Conservation (phyloP, 345 rosid species). For the Euphorbia tirucalli region DNA sequence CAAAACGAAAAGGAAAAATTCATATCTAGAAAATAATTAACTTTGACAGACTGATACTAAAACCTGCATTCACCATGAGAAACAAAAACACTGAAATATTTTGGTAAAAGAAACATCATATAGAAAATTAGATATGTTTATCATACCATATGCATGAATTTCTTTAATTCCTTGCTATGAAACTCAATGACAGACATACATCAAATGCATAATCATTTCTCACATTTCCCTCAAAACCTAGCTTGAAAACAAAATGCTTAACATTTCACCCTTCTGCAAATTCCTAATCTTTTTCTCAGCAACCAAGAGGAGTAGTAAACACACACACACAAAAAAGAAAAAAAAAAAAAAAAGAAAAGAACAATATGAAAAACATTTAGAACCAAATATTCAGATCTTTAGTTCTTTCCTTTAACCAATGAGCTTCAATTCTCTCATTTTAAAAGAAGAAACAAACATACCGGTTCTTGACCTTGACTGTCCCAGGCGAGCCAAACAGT, state of each 20-base stretch:
- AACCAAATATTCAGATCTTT: too few relatives aligned
- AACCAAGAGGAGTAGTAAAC: too few relatives aligned
- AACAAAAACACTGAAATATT: not conserved
- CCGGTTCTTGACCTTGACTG: slow-evolving; percentile 47
- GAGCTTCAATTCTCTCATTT: not conserved
- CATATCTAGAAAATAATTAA: not conserved
- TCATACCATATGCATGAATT: too few relatives aligned
- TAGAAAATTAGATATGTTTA: too few relatives aligned
- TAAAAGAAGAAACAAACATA: slow-evolving; percentile 21
- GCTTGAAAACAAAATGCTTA: not conserved
- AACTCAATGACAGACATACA: too few relatives aligned
- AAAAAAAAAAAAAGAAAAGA: not conserved
- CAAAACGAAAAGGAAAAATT: not conserved
- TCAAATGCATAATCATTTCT: too few relatives aligned
- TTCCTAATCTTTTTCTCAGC: not conserved
- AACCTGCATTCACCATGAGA: not conserved
- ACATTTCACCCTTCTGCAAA: not conserved
- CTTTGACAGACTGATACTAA: not conserved
- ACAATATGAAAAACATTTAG: not conserved
- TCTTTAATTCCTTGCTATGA: too few relatives aligned
- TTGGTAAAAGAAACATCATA: too few relatives aligned
- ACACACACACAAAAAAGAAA: not conserved
- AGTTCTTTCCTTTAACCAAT: not conserved
- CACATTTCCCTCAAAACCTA: too few relatives aligned
- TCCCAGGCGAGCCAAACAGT: slow-evolving; percentile 99